A percentile compares a stretch with the other conserved stretches of the same genome.
Evolutionary conservation across 768 basidiomycete species (phyloP).

Genomic region (Piloderma croceum): DNA sequence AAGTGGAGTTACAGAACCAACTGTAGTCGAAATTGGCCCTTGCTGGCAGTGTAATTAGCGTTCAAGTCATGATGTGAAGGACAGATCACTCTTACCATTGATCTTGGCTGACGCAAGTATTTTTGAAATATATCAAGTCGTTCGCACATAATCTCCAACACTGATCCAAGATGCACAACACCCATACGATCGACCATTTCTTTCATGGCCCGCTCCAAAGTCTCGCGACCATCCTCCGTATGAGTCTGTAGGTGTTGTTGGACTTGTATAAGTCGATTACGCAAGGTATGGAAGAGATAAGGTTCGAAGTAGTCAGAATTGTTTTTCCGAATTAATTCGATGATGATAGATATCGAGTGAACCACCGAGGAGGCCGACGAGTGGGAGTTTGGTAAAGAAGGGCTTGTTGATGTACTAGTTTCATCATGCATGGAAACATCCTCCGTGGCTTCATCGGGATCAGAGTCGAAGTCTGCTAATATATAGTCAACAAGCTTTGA

Average conservation of each 20-base stretch:
- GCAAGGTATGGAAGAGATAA: slow-evolving; percentile 89
- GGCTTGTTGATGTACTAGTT: slow-evolving; percentile 2
- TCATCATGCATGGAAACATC: slow-evolving; percentile 10
- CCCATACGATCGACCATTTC: slow-evolving; percentile 83
- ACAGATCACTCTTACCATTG: slow-evolving; percentile 49
- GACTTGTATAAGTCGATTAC: slow-evolving; percentile 83
- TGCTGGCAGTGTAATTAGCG: slow-evolving; percentile 50
- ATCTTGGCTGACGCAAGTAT: slow-evolving; percentile 67
- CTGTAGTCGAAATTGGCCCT: slow-evolving; percentile 64
- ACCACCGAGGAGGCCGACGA: slow-evolving; percentile 73
- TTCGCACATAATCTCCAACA: slow-evolving; percentile 70
- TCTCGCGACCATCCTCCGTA: slow-evolving; percentile 57
- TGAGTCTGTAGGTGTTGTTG: slow-evolving; percentile 53
- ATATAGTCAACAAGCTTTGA: slow-evolving; percentile 69
- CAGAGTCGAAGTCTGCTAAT: slow-evolving; percentile 51
- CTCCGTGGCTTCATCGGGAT: slow-evolving; percentile 18
- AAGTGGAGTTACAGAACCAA: slow-evolving; percentile 71
- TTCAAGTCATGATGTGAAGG: slow-evolving; percentile 2
- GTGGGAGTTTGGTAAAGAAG: slow-evolving; percentile 41
- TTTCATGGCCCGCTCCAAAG: slow-evolving; percentile 64
- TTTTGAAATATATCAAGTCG: slow-evolving; percentile 63
- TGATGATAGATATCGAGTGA: slow-evolving; percentile 81
- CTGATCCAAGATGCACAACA: slow-evolving; percentile 83
- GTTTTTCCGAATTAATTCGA: slow-evolving; percentile 94
- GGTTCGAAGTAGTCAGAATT: slow-evolving; percentile 99